Percentiles rank a stretch among this genome's conserved stretches.
Evolutionary conservation across 495 filamentous ascomycete genomes (phyloP).

Genomic region (Jackrogersella multiformis): DNA sequence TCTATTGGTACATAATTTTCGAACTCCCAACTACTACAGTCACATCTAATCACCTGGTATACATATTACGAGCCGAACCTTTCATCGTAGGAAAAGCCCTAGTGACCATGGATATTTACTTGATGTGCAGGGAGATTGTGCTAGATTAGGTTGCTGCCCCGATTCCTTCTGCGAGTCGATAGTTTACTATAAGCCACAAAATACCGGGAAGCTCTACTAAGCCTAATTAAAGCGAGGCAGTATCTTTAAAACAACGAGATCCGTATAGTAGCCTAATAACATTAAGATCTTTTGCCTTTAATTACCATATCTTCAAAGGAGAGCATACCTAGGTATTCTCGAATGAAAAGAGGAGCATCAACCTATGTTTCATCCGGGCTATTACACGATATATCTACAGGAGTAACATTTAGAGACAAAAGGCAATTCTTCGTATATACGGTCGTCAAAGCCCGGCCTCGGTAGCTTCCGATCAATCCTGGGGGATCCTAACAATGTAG

Average conservation of each 20-base stretch:
- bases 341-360: neutral
- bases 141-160: neutral
- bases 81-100: neutral
- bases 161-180: neutral
- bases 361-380: too few relatives aligned
- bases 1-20: neutral
- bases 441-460: slow-evolving; percentile 3
- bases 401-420: neutral
- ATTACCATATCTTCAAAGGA: too few relatives aligned
- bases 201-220: neutral
- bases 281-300: neutral
- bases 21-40: neutral
- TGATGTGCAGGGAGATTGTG: neutral
- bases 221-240: neutral
- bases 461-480: slow-evolving; percentile 15
- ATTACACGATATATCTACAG: neutral
- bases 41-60: neutral
- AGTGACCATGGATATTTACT: neutral
- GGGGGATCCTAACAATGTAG: neutral
- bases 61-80: neutral
- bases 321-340: neutral
- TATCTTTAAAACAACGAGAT: neutral
- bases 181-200: neutral
- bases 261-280: neutral
- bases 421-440: neutral